Evolutionary conservation across 2,329 filamentous ascomycete species (phyloP), one percentile per base, ranked within the genome.

Genomic region (Scleromitrula shiraiana): DNA sequence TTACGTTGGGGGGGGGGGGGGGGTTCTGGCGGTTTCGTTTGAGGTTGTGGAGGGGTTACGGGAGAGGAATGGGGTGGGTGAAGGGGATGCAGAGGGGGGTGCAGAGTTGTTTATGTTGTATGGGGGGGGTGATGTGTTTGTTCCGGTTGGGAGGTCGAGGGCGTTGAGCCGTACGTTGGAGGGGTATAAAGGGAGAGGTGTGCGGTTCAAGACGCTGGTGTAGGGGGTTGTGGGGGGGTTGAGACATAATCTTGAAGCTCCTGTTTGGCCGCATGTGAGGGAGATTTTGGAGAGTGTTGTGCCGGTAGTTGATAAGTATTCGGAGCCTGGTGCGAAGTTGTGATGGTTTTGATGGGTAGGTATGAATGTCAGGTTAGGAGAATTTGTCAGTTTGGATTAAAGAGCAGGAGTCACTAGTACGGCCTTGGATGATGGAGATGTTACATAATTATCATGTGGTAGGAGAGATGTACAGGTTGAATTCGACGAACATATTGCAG

Each of bases 101-200:
- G 5, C 50, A n/a, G 26, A 6, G 9, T 40, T 54, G 22, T 50
- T 50, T 23, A 50, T 56, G 50, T 24, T 54, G 14, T 47, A 50
- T 20, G 52, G 53, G 14, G 33, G 35, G 2, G 15, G 41, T 2
- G 50, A 54, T 29, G 19, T 40, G 2, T 52, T 52, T 35, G 47
- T 56, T 12, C 47, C 47, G 8, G 15, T 48, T 8, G 22, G 30
- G 7, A 50, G 49, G 20, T 39, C 41, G n/a, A 23, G 27, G 12
- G 47, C 39, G 6, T 52, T 49, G 41, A 17, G 9, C 8, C 2
- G 5, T 29, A 22, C 20, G 2, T 38, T 56, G 2, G 40, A 56
- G 8, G n/a, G 35, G 7, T 54, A 47, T 40, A 14, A 26, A 19
- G 41, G 38, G 6, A 40, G 35, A 20, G 50, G 50, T 12, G 41